Evolutionary conservation across 192 early-diverging fungal species (phyloP), one percentile per base, ranked within the genome.

Genomic region (Coemansia sp.): DNA sequence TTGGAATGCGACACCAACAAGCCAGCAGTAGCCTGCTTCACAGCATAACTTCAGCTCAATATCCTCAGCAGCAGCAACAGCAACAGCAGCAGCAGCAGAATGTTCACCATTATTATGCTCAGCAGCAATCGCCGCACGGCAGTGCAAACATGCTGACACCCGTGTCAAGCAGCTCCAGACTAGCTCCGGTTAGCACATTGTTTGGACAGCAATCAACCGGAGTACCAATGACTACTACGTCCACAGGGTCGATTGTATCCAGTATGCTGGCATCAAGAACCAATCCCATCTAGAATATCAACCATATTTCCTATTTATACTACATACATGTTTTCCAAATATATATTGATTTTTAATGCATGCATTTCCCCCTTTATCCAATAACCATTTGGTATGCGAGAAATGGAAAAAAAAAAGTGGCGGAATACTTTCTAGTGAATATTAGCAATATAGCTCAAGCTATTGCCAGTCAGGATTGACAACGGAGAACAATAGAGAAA

Each of bases 221-320:
- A 13, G 55, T 57, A 57, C n/a, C 63, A 30, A 75, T 75, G 66
- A 21, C 70, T 26, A 34, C 69, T 23, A 42, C 73, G 8, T 46
- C 73, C 18, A 49, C 70, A 7, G 49, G 61, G 26, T 76, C 79
- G 28, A 75, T 75, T 64, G 73, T 76, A 8, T 70, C 73, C 3
- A 75, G 58, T 37, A 72, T 81, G 73, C 60, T 81, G 57, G 40
- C 73, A 15, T 72, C 79, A 9, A 72, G 78, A 57, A 69, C 78
- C 21, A 81, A 81, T 40, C 53, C 73, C 62, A 71, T 81, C 58
- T 81, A 57, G 65, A 64, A 20, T 63, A 75, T 33, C 72, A 71
- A 29, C 60, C 55, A 23, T 73, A 64, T 42, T 70, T 68, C 18
- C 23, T 68, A 25, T 70, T 59, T 26, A 76, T 26, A 42, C 70